Base-by-base conservation (phyloP, 805 yeast genomes). In the Myxozyma udenii region DNA sequence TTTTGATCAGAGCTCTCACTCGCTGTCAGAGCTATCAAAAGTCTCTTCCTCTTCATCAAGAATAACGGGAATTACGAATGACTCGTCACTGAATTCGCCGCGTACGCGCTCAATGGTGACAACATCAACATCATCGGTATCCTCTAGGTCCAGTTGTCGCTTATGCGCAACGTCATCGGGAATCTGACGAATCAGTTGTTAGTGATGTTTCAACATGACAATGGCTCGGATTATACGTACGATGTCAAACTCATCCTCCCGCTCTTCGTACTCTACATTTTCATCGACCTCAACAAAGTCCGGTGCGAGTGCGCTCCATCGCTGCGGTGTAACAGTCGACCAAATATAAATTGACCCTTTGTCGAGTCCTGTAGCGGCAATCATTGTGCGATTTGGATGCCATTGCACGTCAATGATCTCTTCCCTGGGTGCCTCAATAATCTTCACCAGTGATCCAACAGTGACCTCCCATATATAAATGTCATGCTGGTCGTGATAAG, bases 221-320 rank as follows among this genome's bases (percentile, higher is more conserved):
- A 38, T 25, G 5, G 26, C 26, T 22, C 21, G 26, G 14, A 21
- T 28, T 85, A 9, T 37, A 28, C 58, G 26, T 28, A 79, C 78
- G 22, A 85, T 77, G 65, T 90, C 97, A 68, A 90, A 90, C 68
- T 90, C 98, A 65, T 89, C 95, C 67, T 90, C 98, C 53, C 78
- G 76, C 64, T 90, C 98, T 60, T 81, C 80, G 64, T 91, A 90
- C 51, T 85, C 88, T 7, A 87, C 84, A 64, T 89, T 91, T 63
- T 89, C 95, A 64, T 90, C 96, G 39, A 90, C 83, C 67, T 90
- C 97, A 43, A 85, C 95, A 66, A 91, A 90, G 67, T 91, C 98
- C 0, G 97, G 97, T 0, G 97, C 97, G 61, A 90, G 72, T 0
- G 97, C 95, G 67, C 95, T 85, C 98, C 98, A 90, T 69, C 87